A percentile compares a stretch with the other conserved stretches of the same genome.
These are phyloP conservation scores for Cucumis sativus DNA, from an alignment of 306 rosid species.

Conservation along the genomic window DNA sequence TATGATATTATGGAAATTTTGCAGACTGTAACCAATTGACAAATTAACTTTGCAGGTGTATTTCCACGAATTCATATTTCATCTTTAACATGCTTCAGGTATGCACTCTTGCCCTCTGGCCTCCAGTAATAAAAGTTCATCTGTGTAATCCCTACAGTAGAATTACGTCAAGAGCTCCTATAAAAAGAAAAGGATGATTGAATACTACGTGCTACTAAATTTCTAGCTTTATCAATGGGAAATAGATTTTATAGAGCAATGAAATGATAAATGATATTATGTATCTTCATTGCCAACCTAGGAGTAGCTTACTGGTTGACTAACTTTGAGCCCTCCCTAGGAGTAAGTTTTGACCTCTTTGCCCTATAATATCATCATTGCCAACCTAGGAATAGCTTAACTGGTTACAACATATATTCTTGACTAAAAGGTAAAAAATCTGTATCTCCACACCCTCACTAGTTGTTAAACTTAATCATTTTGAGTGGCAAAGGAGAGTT, in stretches of 20 bases:
- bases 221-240: not conserved
- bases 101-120: not conserved
- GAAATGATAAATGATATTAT: not conserved
- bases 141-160: not conserved
- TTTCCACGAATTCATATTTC: conserved; percentile 65
- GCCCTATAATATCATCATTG: no score
- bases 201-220: not conserved
- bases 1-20: not conserved
- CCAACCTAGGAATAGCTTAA: no score
- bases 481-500: no score
- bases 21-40: conserved; percentile 15
- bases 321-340: no score
- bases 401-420: not conserved
- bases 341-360: no score
- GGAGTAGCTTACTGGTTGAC: not conserved
- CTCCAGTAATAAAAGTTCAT: no score
- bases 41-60: conserved; percentile 56
- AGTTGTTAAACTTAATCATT: no score
- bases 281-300: not conserved
- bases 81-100: conserved; percentile 94
- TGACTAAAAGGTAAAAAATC: not conserved
- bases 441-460: no score
- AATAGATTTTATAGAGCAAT: not conserved
- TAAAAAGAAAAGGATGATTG: not conserved
- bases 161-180: not conserved